Evolutionary conservation across 2,329 filamentous ascomycete genomes (phyloP).

Genomic region (Aspergillus novoparasiticus): DNA sequence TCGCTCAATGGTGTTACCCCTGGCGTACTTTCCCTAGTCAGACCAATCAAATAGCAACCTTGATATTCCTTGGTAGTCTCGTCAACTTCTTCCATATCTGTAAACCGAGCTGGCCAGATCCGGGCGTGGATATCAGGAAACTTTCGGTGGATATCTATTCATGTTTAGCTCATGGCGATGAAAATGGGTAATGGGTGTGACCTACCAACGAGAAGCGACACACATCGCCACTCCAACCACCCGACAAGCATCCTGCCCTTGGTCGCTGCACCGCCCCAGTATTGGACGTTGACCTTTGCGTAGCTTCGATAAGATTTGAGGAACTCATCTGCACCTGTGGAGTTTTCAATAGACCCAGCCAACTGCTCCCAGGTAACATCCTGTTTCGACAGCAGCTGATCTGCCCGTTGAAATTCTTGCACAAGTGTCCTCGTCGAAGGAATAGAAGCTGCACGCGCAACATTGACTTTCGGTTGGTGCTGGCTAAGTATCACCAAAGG

Average conservation of each 20-base stretch:
- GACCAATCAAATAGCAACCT: slow-evolving; percentile 11
- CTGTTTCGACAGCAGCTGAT: neutral
- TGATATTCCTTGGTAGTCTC: slow-evolving; percentile 2
- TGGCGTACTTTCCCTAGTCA: neutral
- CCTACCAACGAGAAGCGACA: slow-evolving; percentile 12
- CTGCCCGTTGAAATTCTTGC: neutral
- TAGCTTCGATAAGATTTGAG: slow-evolving; percentile 4
- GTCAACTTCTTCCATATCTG: neutral
- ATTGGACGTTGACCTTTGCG: slow-evolving; percentile 10
- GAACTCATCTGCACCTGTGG: slow-evolving; percentile 6
- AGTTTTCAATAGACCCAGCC: neutral
- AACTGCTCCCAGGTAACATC: neutral
- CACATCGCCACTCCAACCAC: slow-evolving; percentile 13
- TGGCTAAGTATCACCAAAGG: slow-evolving; percentile 9
- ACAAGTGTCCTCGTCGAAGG: neutral
- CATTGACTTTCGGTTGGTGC: slow-evolving; percentile 10
- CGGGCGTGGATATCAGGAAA: slow-evolving; percentile 12
- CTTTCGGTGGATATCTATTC: slow-evolving; percentile 6
- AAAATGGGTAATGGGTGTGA: neutral
- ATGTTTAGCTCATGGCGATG: neutral
- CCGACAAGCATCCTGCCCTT: slow-evolving; percentile 11
- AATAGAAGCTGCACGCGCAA: neutral
- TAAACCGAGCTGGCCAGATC: slow-evolving; percentile 12
- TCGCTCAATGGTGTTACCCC: neutral
- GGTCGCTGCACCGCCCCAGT: slow-evolving; percentile 3